Conservation (phyloP, 441 rosid species). For the Sinapis alba region DNA sequence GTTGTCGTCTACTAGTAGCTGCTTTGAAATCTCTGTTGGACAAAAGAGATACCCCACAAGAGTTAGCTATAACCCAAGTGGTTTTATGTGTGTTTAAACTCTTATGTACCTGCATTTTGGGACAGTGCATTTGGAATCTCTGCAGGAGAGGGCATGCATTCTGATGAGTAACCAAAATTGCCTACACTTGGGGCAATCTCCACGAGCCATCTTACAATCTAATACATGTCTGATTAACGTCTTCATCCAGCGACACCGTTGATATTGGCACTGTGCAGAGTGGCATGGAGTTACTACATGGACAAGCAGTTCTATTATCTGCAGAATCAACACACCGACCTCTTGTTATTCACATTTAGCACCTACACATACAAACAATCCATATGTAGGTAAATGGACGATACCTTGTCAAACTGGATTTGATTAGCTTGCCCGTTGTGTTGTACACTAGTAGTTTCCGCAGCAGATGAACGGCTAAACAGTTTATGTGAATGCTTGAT, state of each 20-base stretch:
- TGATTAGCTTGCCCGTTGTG: conserved; percentile 78
- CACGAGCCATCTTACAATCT: not conserved
- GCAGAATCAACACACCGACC: conserved; percentile 39
- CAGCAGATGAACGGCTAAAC: conserved; percentile 72
- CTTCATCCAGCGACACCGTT: not conserved
- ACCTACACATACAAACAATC: not conserved
- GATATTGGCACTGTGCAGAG: conserved; percentile 6
- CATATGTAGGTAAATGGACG: conserved; percentile 4
- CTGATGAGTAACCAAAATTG: not conserved
- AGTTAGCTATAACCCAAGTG: not conserved
- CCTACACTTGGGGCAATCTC: not conserved
- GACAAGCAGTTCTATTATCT: conserved; percentile 38
- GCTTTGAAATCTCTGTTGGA: conserved; percentile 69
- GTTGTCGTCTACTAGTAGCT: conserved; percentile 71
- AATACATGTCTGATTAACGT: not conserved
- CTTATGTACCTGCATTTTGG: conserved; percentile 74
- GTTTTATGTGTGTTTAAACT: not conserved
- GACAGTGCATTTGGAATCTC: conserved; percentile 16
- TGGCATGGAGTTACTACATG: conserved; percentile 14
- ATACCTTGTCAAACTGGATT: not conserved
- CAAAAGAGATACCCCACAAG: not conserved
- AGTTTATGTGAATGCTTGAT: conserved; percentile 82
- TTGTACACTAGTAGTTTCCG: conserved; percentile 64
- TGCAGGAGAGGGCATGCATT: conserved; percentile 2
- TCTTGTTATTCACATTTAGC: not conserved